Evolutionary conservation across 2,329 filamentous ascomycete genomes (phyloP), one percentile per base, ranked within the genome.

Genomic region (Cladophialophora exuberans): DNA sequence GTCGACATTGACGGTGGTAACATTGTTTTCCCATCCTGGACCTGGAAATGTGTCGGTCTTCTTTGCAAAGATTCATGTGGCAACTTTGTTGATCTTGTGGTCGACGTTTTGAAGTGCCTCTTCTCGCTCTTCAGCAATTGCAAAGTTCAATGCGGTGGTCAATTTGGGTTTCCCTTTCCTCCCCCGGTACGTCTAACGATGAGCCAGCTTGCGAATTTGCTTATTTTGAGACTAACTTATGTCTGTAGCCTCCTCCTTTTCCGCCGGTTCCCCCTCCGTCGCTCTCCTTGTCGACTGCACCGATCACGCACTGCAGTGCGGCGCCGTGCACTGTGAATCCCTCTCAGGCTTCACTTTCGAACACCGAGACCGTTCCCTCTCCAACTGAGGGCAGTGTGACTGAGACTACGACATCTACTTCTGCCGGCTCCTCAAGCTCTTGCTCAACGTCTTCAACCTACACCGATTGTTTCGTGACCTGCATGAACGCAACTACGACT

Each of bases 41-140:
- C 28, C 13, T 54, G 52, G 52, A 35, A 43, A 36, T 54, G 52
- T 26, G 4, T 36, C 9, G 52, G 52, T 17, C 39, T 45, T 33
- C 20, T 54, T 36, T 49, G 50, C 42, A 23, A 46, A 18, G 43
- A 33, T 18, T 25, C 25, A 15, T 46, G 42, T 30, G 46, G 20
- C 13, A 36, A 41, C 26, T 20, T 31, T n/a, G 31, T 43, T n/a
- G 20, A 43, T 18, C 28, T 36, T 28, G 38, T 22, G 4, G 22
- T 6, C 6, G 15, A 36, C 7, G 25, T 48, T 10, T 3, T 48
- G 23, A 22, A 36, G 20, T 54, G 52, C 38, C 17, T 54, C 22
- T 25, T 49, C 30, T 25, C 39, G 2, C 30, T 44, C 18, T 25
- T 31, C 25, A 5, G 20, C 25, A 36, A 36, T 13, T 49, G 46